phyloP scores from a whole-genome alignment of 805 yeast genomes.

The Torulaspora quercuum region DNA sequence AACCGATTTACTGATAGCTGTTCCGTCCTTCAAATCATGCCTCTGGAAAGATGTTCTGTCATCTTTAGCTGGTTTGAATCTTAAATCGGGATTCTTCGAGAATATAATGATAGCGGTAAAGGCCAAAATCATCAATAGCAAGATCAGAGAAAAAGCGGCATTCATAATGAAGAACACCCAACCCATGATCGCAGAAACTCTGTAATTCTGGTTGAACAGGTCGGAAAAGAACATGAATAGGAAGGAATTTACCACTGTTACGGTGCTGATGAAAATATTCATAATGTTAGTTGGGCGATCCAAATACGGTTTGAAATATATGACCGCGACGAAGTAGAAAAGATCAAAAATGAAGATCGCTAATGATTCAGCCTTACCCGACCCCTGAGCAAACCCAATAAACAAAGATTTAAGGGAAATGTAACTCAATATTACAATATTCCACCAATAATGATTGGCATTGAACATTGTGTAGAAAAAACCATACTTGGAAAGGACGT shows the following conservation, averaged over 20 bases:
- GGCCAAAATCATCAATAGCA: conserved; percentile 66
- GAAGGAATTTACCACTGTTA: conserved; percentile 74
- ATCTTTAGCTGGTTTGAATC: conserved; percentile 84
- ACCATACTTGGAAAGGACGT: conserved; percentile 73
- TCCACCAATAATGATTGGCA: conserved; percentile 82
- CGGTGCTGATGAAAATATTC: conserved; percentile 67
- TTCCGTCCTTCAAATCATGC: conserved; percentile 34
- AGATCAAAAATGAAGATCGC: conserved; percentile 74
- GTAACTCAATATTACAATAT: conserved; percentile 58
- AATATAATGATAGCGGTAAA: conserved; percentile 59
- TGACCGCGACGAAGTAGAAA: conserved; percentile 60
- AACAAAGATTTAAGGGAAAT: conserved; percentile 65
- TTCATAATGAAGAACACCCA: conserved; percentile 84
- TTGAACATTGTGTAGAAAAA: conserved; percentile 86
- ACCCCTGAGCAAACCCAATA: conserved; percentile 71
- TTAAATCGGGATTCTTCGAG: conserved; percentile 83
- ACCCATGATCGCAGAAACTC: conserved; percentile 84
- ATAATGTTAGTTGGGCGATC: conserved; percentile 78
- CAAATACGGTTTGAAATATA: conserved; percentile 68
- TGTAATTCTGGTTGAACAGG: conserved; percentile 73
- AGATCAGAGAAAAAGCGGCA: conserved; percentile 79
- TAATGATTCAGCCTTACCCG: conserved; percentile 79
- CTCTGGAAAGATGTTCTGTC: conserved; percentile 88
- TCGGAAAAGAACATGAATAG: conserved; percentile 83
- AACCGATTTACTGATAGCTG: conserved; percentile 33